Evolutionary conservation across 106 monocot species (phyloP), one percentile per base, ranked within the genome.

Genomic region (Cymbidium sinense): DNA sequence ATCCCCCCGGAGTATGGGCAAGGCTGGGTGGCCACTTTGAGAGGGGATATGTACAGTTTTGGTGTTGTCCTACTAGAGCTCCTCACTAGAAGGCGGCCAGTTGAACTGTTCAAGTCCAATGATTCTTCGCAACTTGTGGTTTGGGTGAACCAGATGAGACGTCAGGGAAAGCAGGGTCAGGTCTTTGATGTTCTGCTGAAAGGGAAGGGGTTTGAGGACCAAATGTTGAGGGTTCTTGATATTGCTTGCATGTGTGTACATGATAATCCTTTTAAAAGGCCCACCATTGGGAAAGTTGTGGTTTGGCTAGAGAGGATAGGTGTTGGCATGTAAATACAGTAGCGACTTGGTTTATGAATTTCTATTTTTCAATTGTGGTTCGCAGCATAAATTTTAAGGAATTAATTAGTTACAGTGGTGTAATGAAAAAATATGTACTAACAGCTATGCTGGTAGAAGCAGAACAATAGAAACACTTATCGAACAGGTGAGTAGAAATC

Each of bases 31-130:
- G 85, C 91, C 29, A 89, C 96, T 0, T 76, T 87, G 8, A 93
- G 89, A 73, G 96, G 96, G 4, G 96, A 96, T 71, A 91, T 93
- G 28, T 96, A 96, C 81, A 96, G 96, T 86, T 96, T 96, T 43
- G 96, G 96, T 0, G 96, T 96, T 3, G 91, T 96, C 65, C 81
- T 93, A 75, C 76, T 96, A 27, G 96, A 96, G 81, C 51, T 96
- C 79, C 80, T 96, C 64, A 96, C 91, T 2, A 90, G 96, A 15
- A 77, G 85, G 76, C 79, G 91, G 8, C 91, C 96, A 15, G 89
- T 87, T 5, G 96, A 93, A 4, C 89, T 93, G 80, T 93, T 93
- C 50, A 87, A 93, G 44, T 64, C 44, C 27, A 87, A 93, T 51
- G 93, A 91, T 20, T 89, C 89, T 10, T 89, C 89, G 13, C 91